phyloP scores from a whole-genome alignment of 768 basidiomycete genomes.

The Collybiopsis confluens region DNA sequence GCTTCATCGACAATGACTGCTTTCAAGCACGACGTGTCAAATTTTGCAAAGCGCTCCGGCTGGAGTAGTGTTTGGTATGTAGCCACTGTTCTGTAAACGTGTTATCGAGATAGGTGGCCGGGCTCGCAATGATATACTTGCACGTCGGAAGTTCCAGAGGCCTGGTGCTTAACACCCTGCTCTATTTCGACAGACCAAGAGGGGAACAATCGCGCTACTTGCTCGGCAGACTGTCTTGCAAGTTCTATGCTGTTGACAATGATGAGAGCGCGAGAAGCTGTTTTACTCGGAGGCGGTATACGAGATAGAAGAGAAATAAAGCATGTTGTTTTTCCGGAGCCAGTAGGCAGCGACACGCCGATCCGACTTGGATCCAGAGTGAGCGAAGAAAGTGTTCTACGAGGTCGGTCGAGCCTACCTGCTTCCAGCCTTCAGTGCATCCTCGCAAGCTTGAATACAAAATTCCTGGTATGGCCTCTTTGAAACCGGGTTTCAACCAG shows the following conservation, averaged over 20 bases:
- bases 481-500: conserved; percentile 19
- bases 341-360: conserved; percentile 78
- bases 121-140: conserved; percentile 31
- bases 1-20: conserved; percentile 90
- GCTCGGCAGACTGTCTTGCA: conserved; percentile 78
- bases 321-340: conserved; percentile 86
- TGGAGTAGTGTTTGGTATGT: conserved; percentile 84
- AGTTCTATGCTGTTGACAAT: conserved; percentile 90
- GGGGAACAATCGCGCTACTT: conserved; percentile 63
- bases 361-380: conserved; percentile 33
- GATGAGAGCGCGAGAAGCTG: conserved; percentile 63
- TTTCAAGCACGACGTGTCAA: conserved; percentile 61
- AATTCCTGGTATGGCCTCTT: conserved; percentile 88
- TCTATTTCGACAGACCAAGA: conserved; percentile 86
- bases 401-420: conserved; percentile 21
- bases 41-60: conserved; percentile 64
- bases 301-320: conserved; percentile 80
- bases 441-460: conserved; percentile 72
- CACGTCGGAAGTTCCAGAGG: conserved; percentile 83
- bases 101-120: neutral
- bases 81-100: conserved; percentile 70
- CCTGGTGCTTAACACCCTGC: conserved; percentile 72
- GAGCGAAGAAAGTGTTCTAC: conserved; percentile 45
- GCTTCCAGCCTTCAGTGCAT: conserved; percentile 62
- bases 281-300: conserved; percentile 39